These are phyloP conservation scores for Rhodotorula paludigena DNA, from an alignment of 768 basidiomycete genomes.

Conservation along the genomic window DNA sequence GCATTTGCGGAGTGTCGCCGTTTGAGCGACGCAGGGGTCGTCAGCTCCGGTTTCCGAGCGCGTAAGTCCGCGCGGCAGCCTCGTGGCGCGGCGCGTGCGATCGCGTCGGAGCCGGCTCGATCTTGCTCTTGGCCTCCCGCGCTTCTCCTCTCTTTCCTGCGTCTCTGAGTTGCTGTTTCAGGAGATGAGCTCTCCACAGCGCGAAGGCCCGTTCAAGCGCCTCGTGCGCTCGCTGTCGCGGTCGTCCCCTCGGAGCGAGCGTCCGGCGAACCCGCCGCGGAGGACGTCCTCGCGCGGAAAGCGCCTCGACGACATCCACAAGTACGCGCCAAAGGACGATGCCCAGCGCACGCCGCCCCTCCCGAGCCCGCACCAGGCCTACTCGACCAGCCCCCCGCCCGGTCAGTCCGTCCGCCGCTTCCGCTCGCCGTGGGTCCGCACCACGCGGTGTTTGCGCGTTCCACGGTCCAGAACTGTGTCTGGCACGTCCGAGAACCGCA, in stretches of 20 bases:
- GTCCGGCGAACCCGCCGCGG: not conserved
- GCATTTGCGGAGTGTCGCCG: no score
- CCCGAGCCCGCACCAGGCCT: not conserved
- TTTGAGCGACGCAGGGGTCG: no score
- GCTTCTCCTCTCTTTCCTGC: not conserved
- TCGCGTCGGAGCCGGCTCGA: no score
- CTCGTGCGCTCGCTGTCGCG: constrained; percentile 22
- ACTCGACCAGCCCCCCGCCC: constrained; percentile 17
- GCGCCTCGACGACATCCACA: not conserved
- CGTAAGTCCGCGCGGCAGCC: no score
- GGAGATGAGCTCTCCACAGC: constrained; percentile 5
- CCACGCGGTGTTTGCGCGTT: not conserved
- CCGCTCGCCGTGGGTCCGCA: not conserved
- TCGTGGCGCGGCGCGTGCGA: no score
- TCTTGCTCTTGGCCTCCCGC: no score
- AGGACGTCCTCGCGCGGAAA: not conserved
- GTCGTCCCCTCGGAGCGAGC: constrained; percentile 9
- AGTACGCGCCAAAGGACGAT: not conserved
- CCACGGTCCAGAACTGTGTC: not conserved
- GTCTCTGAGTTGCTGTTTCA: not conserved
- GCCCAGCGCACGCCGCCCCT: not conserved
- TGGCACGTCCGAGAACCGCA: not conserved
- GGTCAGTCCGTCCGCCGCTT: not conserved
- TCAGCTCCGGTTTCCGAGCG: no score
- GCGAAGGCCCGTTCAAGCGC: constrained; percentile 22